Conservation (phyloP, 2,329 filamentous ascomycete species). For the Alternaria triticimaculans region DNA sequence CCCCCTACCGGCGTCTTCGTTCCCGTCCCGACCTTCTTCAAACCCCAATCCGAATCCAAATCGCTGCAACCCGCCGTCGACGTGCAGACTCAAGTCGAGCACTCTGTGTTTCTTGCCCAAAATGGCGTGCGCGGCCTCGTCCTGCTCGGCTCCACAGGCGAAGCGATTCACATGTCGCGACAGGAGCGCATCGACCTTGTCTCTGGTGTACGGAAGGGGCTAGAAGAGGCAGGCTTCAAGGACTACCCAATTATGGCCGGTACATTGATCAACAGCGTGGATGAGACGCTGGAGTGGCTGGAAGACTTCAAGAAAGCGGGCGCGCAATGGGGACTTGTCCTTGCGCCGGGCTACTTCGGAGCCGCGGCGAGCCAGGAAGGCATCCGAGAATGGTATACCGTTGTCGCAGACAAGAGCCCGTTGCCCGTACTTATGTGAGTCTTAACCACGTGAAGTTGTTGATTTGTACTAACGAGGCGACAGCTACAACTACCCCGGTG, state of each 20-base stretch:
- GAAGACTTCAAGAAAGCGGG: constrained; percentile 63
- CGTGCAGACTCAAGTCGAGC: constrained; percentile 63
- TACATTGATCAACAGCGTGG: constrained; percentile 66
- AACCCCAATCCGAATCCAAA: constrained; percentile 54
- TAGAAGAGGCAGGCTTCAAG: constrained; percentile 62
- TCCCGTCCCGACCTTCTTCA: constrained; percentile 69
- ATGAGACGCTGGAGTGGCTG: constrained; percentile 66
- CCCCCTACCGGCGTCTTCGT: constrained; percentile 50
- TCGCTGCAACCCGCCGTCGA: constrained; percentile 62
- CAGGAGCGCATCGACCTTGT: constrained; percentile 64
- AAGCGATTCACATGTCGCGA: constrained; percentile 67
- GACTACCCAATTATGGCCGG: constrained; percentile 69
- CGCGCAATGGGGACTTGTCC: constrained; percentile 67
- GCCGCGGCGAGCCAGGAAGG: constrained; percentile 64
- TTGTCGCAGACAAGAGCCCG: constrained; percentile 66
- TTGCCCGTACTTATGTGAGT: constrained; percentile 67
- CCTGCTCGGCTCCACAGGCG: constrained; percentile 69
- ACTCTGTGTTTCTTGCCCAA: constrained; percentile 66
- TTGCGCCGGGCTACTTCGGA: constrained; percentile 71
- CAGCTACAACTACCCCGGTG: constrained; percentile 70
- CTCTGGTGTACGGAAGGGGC: constrained; percentile 61
- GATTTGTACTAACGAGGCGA: neutral
- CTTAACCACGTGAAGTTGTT: neutral
- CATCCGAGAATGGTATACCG: constrained; percentile 66
- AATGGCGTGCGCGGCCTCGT: constrained; percentile 68